Base-by-base conservation (phyloP, 78 protist species). In the Polysphondylium violaceum region DNA sequence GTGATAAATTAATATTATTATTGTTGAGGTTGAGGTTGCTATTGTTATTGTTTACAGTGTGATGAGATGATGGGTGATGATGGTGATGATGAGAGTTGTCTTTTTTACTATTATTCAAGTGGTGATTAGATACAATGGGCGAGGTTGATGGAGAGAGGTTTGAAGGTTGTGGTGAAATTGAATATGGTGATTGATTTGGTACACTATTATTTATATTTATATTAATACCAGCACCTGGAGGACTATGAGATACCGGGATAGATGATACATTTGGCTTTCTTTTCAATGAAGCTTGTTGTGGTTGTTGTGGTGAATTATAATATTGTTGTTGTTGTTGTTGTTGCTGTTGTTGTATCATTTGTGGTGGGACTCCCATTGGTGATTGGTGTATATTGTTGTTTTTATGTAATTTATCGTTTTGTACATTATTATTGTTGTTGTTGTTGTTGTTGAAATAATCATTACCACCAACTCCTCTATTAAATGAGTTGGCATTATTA, bases 261-360 rank as follows among this genome's bases (percentile, higher is more conserved):
- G n/a, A n/a, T n/a, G n/a, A n/a, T n/a, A n/a, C n/a, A 43, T 76
- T 76, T 3, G 86, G 71, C 29, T 76, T 76, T 58, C 86, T 35
- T 44, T 76, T 76, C 5, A 8, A 8, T 2, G 76, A 16, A 6
- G 44, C 12, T 65, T 65, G 73, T 38, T 65, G 73, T 36, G 21
- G 72, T 64, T 35, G 51, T 64, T 64, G 73, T 36, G 73, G 53
- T 38, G 31, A 2, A 16, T 29, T n/a, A 38, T 65, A 51, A 47
- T 47, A 14, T 1, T 44, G 27, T 65, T 65, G 44, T 65, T 63
- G 71, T 3, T 3, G 6, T 1, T 63, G 71, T 63, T 63, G 71
- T 0, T 12, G 71, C 3, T 63, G 71, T 17, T 63, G 71, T 31
- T 63, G 71, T 29, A n/a, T n/a, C n/a, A n/a, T n/a, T n/a, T n/a